These are phyloP conservation scores for Balamuthia mandrillaris DNA, from an alignment of 208 protist genomes.

Conservation along the genomic window DNA sequence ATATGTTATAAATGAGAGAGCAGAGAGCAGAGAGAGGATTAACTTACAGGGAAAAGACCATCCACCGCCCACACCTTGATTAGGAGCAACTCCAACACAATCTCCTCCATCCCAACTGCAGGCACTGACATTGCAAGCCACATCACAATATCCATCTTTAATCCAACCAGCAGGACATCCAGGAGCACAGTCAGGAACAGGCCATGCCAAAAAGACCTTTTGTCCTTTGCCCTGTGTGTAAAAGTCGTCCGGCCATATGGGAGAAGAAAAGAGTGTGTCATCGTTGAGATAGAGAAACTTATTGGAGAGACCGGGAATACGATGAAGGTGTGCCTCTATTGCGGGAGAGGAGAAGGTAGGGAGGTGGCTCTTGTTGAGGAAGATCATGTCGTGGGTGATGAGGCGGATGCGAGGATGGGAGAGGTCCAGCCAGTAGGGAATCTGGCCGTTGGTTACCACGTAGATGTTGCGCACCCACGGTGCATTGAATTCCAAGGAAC, in stretches of 20 bases:
- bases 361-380: constrained; percentile 77
- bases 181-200: constrained; percentile 77
- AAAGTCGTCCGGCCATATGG: constrained; percentile 80
- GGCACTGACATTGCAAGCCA: not conserved
- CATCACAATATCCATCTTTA: constrained; percentile 78
- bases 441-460: constrained; percentile 91
- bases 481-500: constrained; percentile 86
- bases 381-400: constrained; percentile 65
- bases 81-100: constrained; percentile 60
- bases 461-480: constrained; percentile 89
- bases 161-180: constrained; percentile 77
- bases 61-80: not conserved
- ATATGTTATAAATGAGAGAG: no score
- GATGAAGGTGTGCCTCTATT: constrained; percentile 82
- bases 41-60: no score
- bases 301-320: constrained; percentile 70
- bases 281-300: constrained; percentile 86
- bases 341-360: constrained; percentile 81
- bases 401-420: constrained; percentile 49
- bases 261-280: constrained; percentile 79
- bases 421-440: constrained; percentile 60
- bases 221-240: constrained; percentile 66
- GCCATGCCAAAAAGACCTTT: constrained; percentile 80
- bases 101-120: constrained; percentile 79
- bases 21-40: no score